Percentiles rank a stretch among this genome's conserved stretches.
Evolutionary conservation across 805 yeast species (phyloP).

Genomic region (Phaffomyces thermotolerans): DNA sequence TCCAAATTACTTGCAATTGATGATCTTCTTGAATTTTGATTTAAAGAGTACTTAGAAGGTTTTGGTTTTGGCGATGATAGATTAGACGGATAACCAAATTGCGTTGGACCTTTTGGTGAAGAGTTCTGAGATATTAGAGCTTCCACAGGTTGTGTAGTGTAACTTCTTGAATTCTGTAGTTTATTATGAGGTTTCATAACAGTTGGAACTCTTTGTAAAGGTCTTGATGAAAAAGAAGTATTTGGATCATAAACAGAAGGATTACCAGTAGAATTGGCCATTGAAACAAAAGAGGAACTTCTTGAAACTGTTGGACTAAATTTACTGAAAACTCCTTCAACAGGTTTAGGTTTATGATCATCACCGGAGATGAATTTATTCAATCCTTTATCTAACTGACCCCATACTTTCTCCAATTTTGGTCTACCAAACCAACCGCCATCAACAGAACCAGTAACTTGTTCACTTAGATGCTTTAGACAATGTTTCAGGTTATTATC

Average conservation of each 20-base stretch:
- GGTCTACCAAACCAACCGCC: constrained; percentile 78
- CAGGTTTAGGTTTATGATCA: constrained; percentile 37
- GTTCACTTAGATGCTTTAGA: constrained; percentile 34
- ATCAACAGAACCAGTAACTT: constrained; percentile 42
- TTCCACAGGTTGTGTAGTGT: not conserved
- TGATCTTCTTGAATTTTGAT: constrained; percentile 17
- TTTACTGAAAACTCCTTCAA: constrained; percentile 57
- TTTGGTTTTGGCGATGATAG: constrained; percentile 12
- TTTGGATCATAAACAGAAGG: constrained; percentile 6
- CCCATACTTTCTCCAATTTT: constrained; percentile 79
- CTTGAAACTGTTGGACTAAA: constrained; percentile 67
- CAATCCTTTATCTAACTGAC: constrained; percentile 74
- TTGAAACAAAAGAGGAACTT: constrained; percentile 28
- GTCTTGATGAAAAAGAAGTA: not conserved
- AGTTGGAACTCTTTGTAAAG: not conserved
- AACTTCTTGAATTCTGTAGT: not conserved
- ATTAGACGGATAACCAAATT: too few relatives aligned
- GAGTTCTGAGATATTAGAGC: too few relatives aligned
- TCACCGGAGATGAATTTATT: constrained; percentile 84
- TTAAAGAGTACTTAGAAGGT: constrained; percentile 11
- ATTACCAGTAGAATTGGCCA: constrained; percentile 7
- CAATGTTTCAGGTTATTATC: constrained; percentile 28
- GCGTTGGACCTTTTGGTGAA: too few relatives aligned
- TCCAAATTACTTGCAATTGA: constrained; percentile 10
- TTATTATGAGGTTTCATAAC: not conserved